Base-by-base conservation (phyloP, 305 asterid genomes). In the Salvia sclarea region DNA sequence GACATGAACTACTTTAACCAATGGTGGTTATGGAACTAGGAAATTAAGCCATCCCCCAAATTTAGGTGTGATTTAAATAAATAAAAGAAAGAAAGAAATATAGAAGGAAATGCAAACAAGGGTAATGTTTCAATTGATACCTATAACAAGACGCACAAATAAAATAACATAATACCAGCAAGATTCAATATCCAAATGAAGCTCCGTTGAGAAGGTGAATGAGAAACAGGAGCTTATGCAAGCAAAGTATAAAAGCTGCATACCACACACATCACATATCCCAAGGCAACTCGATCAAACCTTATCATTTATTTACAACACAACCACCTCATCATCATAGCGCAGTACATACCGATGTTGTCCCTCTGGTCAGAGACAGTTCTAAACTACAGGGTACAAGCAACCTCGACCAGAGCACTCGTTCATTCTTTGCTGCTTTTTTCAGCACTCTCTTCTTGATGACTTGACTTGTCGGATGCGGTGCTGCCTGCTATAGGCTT, bases 351-450 rank as follows among this genome's bases (percentile, higher is more conserved):
- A 45, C 56, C 50, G 61, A 57, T 3, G 59, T 13, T 49, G n/a
- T 44, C 53, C 35, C 63, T 25, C 59, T 64, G 76, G 61, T 55
- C 16, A 70, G 69, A 59, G 45, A 60, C 66, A n/a, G 49, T 62
- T 55, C 57, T 18, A 61, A 49, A 43, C 55, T 13, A 43, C 22
- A 41, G 43, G 30, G 47, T 13, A 43, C 22, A 41, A 53, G 30
- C 61, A 67, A 49, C 18, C 56, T 41, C 57, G 8, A 20, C 25
- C 5, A 18, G 38, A 37, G 24, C 8, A 12, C 56, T 28, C 25
- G 8, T 64, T 66, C 55, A 44, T 14, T 59, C 75, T 33, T 68
- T 13, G 72, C 61, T 71, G 64, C 70, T 81, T 56, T 69, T 79
- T 57, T 73, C 73, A 53, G 33, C 61, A 38, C 63, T 66, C 65